phyloP scores from a whole-genome alignment of 1,284 basidiomycete species.

The Marasmius fiardii region DNA sequence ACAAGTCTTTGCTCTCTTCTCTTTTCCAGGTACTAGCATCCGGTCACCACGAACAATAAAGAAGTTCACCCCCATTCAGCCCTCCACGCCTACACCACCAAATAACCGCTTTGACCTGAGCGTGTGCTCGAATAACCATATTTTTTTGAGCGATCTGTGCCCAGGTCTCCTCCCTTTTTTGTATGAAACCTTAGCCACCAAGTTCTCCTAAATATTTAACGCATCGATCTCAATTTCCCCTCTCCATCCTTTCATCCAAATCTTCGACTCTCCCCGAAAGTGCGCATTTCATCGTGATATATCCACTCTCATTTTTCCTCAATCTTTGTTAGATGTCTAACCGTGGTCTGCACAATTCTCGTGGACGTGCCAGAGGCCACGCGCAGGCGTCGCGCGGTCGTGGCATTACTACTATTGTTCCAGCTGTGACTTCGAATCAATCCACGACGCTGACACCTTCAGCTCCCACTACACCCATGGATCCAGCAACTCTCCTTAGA shows the following conservation, averaged over 20 bases:
- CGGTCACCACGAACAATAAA: too few species aligned
- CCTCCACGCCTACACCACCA: constrained; percentile 38
- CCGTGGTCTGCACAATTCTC: neutral
- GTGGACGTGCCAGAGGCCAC: constrained; percentile 6
- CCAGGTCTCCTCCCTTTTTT: constrained; percentile 23
- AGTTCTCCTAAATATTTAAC: neutral
- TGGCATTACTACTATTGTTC: neutral
- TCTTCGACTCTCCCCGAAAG: neutral
- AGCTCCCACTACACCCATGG: neutral
- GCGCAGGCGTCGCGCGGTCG: constrained; percentile 1
- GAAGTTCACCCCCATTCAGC: neutral
- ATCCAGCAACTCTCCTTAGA: neutral
- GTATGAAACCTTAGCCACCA: neutral
- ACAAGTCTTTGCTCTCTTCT: neutral
- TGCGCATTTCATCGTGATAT: neutral
- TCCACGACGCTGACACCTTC: neutral
- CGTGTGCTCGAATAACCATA: neutral
- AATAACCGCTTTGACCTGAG: constrained; percentile 33
- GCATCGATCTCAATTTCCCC: neutral
- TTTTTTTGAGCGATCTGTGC: constrained; percentile 7
- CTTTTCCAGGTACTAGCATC: neutral
- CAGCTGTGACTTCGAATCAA: neutral
- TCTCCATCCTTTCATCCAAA: neutral
- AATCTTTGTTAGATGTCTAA: constrained; percentile 4
- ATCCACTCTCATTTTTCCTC: constrained; percentile 6